phyloP scores from a whole-genome alignment of 2,329 filamentous ascomycete species.

The Calonectria ilicicola region DNA sequence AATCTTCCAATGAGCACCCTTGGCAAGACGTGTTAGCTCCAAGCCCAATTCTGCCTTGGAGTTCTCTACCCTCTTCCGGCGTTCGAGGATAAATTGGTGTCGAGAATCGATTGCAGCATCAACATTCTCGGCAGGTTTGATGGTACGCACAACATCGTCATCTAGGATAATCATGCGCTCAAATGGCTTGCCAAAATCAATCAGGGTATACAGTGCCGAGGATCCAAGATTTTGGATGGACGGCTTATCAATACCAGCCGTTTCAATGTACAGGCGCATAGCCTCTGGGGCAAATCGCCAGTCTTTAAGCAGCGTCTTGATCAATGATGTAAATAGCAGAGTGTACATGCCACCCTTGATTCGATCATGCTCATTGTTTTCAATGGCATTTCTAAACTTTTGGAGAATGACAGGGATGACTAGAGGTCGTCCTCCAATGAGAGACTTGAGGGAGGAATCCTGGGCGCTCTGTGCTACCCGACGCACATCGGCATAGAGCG shows the following conservation, averaged over 20 bases:
- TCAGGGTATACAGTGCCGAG: constrained; percentile 84
- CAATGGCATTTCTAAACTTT: constrained; percentile 82
- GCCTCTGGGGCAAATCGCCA: constrained; percentile 96
- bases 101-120: constrained; percentile 67
- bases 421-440: constrained; percentile 87
- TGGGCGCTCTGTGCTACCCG: constrained; percentile 91
- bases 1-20: constrained; percentile 94
- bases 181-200: constrained; percentile 91
- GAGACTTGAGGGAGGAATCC: constrained; percentile 91
- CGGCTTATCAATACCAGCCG: constrained; percentile 90
- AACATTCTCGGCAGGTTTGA: constrained; percentile 77
- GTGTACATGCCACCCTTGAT: constrained; percentile 97
- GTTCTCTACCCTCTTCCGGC: constrained; percentile 81
- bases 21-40: constrained; percentile 83
- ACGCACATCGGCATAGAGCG: constrained; percentile 94
- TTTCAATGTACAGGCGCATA: constrained; percentile 89
- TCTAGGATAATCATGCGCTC: constrained; percentile 89
- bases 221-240: constrained; percentile 92
- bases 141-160: constrained; percentile 74
- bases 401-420: constrained; percentile 90
- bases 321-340: constrained; percentile 86
- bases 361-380: constrained; percentile 84
- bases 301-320: constrained; percentile 88
- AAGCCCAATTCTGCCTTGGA: constrained; percentile 85
- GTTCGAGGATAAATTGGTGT: constrained; percentile 79